Percentiles rank a stretch among this genome's conserved stretches.
phyloP scores from a whole-genome alignment of 2,329 filamentous ascomycete genomes.

The Bipolaris oryzae region DNA sequence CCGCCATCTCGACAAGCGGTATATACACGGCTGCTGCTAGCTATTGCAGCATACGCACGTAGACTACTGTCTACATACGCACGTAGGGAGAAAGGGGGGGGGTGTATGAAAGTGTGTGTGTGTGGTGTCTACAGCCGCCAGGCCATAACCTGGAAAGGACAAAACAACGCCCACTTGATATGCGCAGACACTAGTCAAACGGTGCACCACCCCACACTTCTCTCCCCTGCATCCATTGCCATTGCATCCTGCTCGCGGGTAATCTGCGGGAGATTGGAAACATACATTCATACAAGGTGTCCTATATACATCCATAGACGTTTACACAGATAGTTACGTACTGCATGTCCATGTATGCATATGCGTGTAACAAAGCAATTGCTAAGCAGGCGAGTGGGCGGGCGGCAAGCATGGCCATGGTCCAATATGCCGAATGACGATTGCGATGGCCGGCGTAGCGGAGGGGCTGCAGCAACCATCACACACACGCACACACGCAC shows the following conservation, averaged over 20 bases:
- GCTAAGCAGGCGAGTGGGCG: background rate
- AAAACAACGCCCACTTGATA: background rate
- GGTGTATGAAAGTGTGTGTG: background rate
- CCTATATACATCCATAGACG: too few species aligned
- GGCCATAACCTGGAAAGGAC: background rate
- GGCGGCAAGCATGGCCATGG: background rate
- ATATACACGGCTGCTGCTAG: background rate
- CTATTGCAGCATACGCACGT: background rate
- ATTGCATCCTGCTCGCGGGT: conserved; percentile 15
- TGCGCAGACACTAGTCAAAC: conserved; percentile 10
- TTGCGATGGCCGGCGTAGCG: too few species aligned
- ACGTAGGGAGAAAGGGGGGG: background rate
- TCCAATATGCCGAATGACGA: background rate
- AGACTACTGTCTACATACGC: background rate
- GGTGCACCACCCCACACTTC: conserved; percentile 29
- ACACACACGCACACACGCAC: too few species aligned
- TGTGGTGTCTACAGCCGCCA: background rate
- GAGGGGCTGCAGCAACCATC: too few species aligned
- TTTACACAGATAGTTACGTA: too few species aligned
- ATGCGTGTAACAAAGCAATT: background rate
- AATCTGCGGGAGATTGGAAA: conserved; percentile 30
- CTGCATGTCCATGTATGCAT: background rate
- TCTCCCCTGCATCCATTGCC: conserved; percentile 10
- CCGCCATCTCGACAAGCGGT: background rate
- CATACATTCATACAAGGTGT: background rate